Evolutionary conservation across 2,329 filamentous ascomycete species (phyloP).

Genomic region (Alternaria sp.): DNA sequence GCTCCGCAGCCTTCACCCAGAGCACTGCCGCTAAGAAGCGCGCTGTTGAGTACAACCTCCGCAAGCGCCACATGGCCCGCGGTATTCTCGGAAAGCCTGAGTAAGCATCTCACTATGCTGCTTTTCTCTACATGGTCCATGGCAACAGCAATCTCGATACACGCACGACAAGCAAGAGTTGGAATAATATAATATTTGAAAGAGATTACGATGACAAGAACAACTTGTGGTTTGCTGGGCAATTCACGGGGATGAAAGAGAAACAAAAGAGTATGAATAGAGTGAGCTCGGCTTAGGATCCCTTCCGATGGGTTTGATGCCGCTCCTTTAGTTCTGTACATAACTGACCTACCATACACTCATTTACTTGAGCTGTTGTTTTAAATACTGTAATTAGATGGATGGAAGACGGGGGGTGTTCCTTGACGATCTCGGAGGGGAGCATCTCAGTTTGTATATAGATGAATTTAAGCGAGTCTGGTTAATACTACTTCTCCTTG

Average conservation of each 20-base stretch:
- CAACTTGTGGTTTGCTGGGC: slow-evolving; percentile 8
- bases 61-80: slow-evolving; percentile 50
- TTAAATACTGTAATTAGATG: slow-evolving; percentile 11
- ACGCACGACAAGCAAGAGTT: background rate
- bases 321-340: slow-evolving; percentile 1
- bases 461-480: slow-evolving; percentile 7
- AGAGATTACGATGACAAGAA: background rate
- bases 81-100: slow-evolving; percentile 47
- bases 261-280: background rate
- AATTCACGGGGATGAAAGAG: slow-evolving; percentile 1
- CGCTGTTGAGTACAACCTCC: slow-evolving; percentile 64
- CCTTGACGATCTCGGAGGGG: background rate
- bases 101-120: background rate
- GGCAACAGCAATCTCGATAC: background rate
- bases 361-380: slow-evolving; percentile 13
- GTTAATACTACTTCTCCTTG: background rate
- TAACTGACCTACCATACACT: slow-evolving; percentile 17
- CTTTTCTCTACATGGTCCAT: background rate
- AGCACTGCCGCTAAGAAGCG: slow-evolving; percentile 67
- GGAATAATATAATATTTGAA: background rate
- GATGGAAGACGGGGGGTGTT: slow-evolving; percentile 7
- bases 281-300: background rate
- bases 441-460: slow-evolving; percentile 2
- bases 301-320: background rate
- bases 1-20: slow-evolving; percentile 72